Evolutionary conservation across 176 grass and related monocot genomes (phyloP).

Genomic region (Aegilops longissima): DNA sequence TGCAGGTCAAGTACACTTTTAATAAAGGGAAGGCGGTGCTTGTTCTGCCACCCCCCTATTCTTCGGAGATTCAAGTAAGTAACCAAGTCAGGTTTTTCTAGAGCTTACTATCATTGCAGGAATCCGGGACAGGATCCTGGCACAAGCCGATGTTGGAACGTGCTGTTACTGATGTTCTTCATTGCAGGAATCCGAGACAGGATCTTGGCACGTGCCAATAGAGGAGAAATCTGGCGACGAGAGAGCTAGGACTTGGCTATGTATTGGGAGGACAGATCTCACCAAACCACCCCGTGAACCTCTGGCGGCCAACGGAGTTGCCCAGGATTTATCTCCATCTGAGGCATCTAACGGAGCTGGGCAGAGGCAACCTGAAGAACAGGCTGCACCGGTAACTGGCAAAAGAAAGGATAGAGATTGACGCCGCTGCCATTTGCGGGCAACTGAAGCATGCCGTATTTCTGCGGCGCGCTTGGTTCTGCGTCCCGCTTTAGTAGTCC

Average conservation of each 20-base stretch:
- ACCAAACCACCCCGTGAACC: slow-evolving; percentile 14
- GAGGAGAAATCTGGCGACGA: slow-evolving; percentile 66
- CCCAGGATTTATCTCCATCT: not conserved
- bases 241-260: slow-evolving; percentile 71
- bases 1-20: slow-evolving; percentile 86
- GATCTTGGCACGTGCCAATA: slow-evolving; percentile 87
- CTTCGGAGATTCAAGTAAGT: slow-evolving; percentile 79
- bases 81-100: not conserved
- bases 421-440: not conserved
- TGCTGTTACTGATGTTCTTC: slow-evolving; percentile 13
- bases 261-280: slow-evolving; percentile 51
- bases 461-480: not conserved
- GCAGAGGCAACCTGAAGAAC: slow-evolving; percentile 17
- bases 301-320: not conserved
- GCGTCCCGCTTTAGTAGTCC: not conserved
- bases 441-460: not conserved
- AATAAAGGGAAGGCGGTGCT: slow-evolving; percentile 66
- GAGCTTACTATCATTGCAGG: slow-evolving; percentile 30
- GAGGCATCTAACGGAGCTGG: not conserved
- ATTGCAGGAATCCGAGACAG: slow-evolving; percentile 62
- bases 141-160: slow-evolving; percentile 41
- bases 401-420: slow-evolving; percentile 80
- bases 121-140: slow-evolving; percentile 74
- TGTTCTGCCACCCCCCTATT: slow-evolving; percentile 76
- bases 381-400: slow-evolving; percentile 35